Conservation (phyloP, 371 early-diverging fungal genomes). For the Actinomortierella wolfii region DNA sequence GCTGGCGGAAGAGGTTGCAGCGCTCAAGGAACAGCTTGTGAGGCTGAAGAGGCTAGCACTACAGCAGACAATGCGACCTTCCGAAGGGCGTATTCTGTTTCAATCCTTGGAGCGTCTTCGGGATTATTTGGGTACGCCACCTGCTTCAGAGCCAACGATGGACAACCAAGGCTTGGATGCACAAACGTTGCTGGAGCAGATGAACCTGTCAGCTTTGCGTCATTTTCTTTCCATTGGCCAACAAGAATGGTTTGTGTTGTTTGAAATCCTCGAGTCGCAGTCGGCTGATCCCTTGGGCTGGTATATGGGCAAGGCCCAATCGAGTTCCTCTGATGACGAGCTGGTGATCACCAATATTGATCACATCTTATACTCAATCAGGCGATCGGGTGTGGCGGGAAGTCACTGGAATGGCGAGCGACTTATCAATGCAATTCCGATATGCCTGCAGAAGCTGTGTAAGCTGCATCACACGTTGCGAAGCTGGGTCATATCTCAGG, state of each 20-base stretch:
- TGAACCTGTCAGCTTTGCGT: constrained; percentile 33
- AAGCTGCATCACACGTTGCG: constrained; percentile 75
- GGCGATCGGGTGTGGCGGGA: constrained; percentile 36
- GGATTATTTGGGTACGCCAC: constrained; percentile 3
- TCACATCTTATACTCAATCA: constrained; percentile 61
- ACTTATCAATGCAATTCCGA: constrained; percentile 65
- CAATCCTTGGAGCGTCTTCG: constrained; percentile 21
- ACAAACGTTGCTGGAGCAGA: constrained; percentile 19
- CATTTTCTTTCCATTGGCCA: constrained; percentile 64
- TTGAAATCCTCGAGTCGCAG: constrained; percentile 73
- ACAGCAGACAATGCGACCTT: constrained; percentile 19
- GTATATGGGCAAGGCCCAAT: constrained; percentile 65
- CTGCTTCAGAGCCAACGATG: constrained; percentile 9
- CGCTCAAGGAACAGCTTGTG: constrained; percentile 3
- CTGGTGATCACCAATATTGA: constrained; percentile 68
- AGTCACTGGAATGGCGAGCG: constrained; percentile 41
- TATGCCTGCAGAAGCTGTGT: constrained; percentile 71
- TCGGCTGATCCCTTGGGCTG: constrained; percentile 73
- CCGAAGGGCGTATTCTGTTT: constrained; percentile 5
- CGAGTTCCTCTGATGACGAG: constrained; percentile 56
- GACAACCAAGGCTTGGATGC: constrained; percentile 17
- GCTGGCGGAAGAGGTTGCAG: constrained; percentile 1
- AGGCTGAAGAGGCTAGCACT: constrained; percentile 13
- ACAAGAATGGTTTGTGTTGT: constrained; percentile 78
- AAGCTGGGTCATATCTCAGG: constrained; percentile 73